phyloP scores from a whole-genome alignment of 2,329 filamentous ascomycete species.

The Sclerotinia spermophila region DNA sequence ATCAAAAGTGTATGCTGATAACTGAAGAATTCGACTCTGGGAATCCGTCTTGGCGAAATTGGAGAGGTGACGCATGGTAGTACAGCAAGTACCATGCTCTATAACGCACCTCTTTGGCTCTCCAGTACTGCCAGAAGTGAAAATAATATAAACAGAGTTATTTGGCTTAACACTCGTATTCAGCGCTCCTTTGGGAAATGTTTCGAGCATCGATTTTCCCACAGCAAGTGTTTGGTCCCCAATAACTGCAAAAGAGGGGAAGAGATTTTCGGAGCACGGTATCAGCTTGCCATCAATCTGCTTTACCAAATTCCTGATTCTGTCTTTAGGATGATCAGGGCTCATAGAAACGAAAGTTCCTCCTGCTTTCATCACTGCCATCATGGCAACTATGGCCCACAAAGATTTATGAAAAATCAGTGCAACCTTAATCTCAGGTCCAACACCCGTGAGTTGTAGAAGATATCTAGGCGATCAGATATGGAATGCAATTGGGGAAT shows the following conservation, averaged over 20 bases:
- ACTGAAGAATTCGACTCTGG: conserved; percentile 24
- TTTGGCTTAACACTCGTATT: neutral
- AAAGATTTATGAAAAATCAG: conserved; percentile 28
- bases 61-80: conserved; percentile 17
- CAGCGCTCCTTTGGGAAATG: neutral
- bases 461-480: conserved; percentile 23
- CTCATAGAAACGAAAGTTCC: conserved; percentile 35
- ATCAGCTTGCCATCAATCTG: conserved; percentile 19
- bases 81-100: conserved; percentile 22
- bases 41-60: conserved; percentile 4
- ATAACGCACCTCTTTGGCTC: conserved; percentile 28
- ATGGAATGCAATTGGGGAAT: conserved; percentile 27
- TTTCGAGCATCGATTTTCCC: neutral
- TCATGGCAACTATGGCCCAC: conserved; percentile 31
- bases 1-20: conserved; percentile 28
- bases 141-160: conserved; percentile 23
- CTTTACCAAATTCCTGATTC: conserved; percentile 17
- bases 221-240: neutral
- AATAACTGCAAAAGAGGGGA: neutral
- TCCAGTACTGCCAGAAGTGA: conserved; percentile 31
- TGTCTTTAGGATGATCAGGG: conserved; percentile 15
- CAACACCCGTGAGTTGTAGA: conserved; percentile 24
- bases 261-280: conserved; percentile 18
- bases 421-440: conserved; percentile 23
- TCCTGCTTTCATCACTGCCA: conserved; percentile 33